Evolutionary conservation across 148 eudicot genomes (phyloP), one percentile per base, ranked within the genome.

Genomic region (Rhododendron vialii): DNA sequence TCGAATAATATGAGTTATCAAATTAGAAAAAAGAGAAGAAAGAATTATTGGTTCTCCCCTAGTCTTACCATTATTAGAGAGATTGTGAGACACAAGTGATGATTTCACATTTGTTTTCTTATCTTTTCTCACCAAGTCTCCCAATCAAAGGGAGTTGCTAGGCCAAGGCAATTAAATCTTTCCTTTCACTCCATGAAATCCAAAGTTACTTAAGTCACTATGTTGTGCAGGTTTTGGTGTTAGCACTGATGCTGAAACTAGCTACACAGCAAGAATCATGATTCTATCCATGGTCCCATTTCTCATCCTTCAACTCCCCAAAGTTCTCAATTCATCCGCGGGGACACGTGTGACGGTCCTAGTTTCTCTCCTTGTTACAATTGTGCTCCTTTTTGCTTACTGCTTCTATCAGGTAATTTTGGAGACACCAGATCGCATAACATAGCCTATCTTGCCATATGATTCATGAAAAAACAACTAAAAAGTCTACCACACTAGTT

Each of bases 221-320:
- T 22, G 3, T 61, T 28, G 20, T 61, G 84, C 14, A 90, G 91
- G 85, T 50, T 63, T 35, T 65, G 91, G 91, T 5, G 88, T 90
- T 22, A 77, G 65, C 14, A 90, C 91, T 22, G 91, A 90, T 78
- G 84, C 24, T 20, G 88, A 90, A 77, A 90, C 91, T 22, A 90
- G 90, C 90, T 81, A 81, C 69, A 90, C 90, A 30, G 91, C 91
- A 43, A 79, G 86, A 87, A 69, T 87, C 84, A 84, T 87, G 89
- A 30, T 80, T 5, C 26, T 87, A 45, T 84, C 86, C 22, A 80
- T 87, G 71, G 73, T 87, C 41, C 89, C 89, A 4, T 57, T 87
- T 55, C 7, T 87, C 24, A 80, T 87, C 47, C 87, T 90, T 77
- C 86, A 86, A 79, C 80, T 90, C 38, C 36, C 87, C 36, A 51